phyloP scores from a whole-genome alignment of 2,329 filamentous ascomycete genomes.

The Botrytis cinerea region DNA sequence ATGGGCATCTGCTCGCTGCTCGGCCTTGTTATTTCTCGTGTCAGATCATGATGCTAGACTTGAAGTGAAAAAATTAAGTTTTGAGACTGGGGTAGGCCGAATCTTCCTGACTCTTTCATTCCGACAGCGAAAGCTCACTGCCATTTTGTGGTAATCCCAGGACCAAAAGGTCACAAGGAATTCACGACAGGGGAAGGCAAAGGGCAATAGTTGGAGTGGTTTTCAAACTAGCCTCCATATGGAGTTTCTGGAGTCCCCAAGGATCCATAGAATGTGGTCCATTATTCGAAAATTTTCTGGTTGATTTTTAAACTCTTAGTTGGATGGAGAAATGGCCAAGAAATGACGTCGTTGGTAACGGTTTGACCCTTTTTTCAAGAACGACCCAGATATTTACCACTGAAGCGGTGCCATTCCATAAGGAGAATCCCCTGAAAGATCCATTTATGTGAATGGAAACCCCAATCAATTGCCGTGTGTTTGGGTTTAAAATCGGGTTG shows the following conservation, averaged over 20 bases:
- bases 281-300: background rate
- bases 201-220: background rate
- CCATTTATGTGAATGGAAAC: background rate
- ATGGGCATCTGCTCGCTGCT: background rate
- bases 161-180: background rate
- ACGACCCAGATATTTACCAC: slow-evolving; percentile 3
- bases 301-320: background rate
- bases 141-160: background rate
- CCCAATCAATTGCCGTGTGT: background rate
- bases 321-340: background rate
- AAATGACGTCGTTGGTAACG: background rate
- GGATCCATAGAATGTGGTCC: slow-evolving; percentile 12
- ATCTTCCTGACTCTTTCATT: background rate
- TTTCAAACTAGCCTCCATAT: background rate
- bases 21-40: background rate
- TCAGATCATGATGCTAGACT: background rate
- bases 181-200: background rate
- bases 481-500: background rate
- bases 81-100: background rate
- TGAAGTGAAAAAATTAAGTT: background rate
- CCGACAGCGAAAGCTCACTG: background rate
- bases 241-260: slow-evolving; percentile 7
- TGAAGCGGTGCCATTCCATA: background rate
- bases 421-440: background rate
- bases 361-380: background rate